Percentiles rank a stretch among this genome's conserved stretches.
These are phyloP conservation scores for Penicillium paradoxum DNA, from an alignment of 495 filamentous ascomycete species.

Conservation along the genomic window DNA sequence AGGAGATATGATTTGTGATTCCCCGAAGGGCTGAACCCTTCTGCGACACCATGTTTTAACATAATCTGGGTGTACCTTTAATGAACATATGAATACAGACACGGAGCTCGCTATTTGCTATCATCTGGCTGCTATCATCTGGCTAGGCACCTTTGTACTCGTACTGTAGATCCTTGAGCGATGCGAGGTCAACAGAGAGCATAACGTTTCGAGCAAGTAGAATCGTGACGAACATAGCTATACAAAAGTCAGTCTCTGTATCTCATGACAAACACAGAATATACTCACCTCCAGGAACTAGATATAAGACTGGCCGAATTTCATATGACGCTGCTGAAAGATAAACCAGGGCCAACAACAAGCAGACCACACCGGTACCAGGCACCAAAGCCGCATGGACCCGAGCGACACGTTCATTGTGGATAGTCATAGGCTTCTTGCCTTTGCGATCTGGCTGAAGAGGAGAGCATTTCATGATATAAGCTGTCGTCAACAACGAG, in stretches of 20 bases:
- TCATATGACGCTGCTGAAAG: conserved; percentile 11
- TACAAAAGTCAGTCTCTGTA: conserved; percentile 1
- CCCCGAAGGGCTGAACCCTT: conserved; percentile 2
- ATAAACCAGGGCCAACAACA: conserved; percentile 24
- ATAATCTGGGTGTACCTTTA: conserved; percentile 3
- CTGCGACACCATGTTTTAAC: conserved; percentile 1
- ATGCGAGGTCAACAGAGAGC: conserved; percentile 40
- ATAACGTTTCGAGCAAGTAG: conserved; percentile 36
- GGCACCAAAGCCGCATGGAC: conserved; percentile 19
- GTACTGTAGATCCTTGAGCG: conserved; percentile 46
- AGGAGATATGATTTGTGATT: conserved; percentile 1
- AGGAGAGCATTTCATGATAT: conserved; percentile 36
- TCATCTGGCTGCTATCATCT: not conserved
- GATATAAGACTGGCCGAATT: conserved; percentile 23
- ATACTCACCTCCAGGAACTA: conserved; percentile 38
- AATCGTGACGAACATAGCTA: conserved; percentile 36
- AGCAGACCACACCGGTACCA: conserved; percentile 23
- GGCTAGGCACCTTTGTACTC: conserved; percentile 47
- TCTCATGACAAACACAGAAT: not conserved
- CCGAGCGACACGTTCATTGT: conserved; percentile 12
- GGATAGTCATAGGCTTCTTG: conserved; percentile 22
- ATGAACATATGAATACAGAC: conserved; percentile 7
- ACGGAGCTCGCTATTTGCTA: conserved; percentile 1
- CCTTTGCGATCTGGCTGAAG: conserved; percentile 30
- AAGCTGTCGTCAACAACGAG: conserved; percentile 57